Conservation (phyloP, 768 basidiomycete species). For the Suillus subluteus region DNA sequence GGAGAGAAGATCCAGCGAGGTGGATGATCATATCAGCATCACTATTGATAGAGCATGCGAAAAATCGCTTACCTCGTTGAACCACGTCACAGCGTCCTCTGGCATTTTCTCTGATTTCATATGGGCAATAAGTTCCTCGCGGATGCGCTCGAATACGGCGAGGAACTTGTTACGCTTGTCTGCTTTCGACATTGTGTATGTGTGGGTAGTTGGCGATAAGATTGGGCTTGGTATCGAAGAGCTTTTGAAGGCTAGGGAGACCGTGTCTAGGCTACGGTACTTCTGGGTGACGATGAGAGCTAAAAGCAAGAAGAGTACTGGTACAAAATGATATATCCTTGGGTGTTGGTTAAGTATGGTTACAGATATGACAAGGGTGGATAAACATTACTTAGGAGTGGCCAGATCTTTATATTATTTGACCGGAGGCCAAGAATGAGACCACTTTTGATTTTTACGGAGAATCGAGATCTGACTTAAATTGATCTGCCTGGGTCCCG, state of each 20-base stretch:
- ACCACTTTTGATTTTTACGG: slow-evolving; percentile 7
- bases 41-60: not conserved
- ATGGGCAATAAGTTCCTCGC: slow-evolving; percentile 76
- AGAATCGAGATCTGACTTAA: not conserved
- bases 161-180: slow-evolving; percentile 67
- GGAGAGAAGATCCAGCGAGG: not conserved
- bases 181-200: slow-evolving; percentile 34
- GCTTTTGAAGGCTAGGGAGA: not conserved
- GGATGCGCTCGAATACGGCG: slow-evolving; percentile 68
- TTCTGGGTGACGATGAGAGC: not conserved
- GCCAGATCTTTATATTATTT: slow-evolving; percentile 5
- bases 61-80: slow-evolving; percentile 60
- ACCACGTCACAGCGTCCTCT: slow-evolving; percentile 84
- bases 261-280: not conserved
- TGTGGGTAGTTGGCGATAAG: not conserved
- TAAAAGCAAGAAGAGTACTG: not conserved
- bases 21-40: not conserved
- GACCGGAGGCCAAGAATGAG: slow-evolving; percentile 1
- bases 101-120: slow-evolving; percentile 79
- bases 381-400: not conserved
- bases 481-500: not conserved
- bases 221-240: not conserved
- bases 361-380: not conserved
- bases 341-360: not conserved
- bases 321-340: not conserved